Evolutionary conservation across 1,284 basidiomycete genomes (phyloP).

Genomic region (Trametes versicolor): DNA sequence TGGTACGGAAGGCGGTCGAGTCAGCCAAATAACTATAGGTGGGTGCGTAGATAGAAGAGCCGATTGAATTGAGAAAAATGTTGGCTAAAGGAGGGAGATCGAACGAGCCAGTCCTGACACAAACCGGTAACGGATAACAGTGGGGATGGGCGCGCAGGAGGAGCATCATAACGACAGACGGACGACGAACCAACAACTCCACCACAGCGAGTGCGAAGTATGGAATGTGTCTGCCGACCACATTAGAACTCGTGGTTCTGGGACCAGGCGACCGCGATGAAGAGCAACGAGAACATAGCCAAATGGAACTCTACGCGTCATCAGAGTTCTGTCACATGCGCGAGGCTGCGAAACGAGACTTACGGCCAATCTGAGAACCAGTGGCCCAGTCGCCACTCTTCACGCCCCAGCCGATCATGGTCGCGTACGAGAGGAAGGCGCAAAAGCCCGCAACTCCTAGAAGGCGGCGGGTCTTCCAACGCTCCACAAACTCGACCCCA

Average conservation of each 20-base stretch:
- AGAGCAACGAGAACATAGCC: neutral
- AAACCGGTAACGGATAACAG: too few species aligned
- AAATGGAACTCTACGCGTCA: neutral
- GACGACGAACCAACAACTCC: too few species aligned
- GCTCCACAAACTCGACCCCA: slow-evolving; percentile 37
- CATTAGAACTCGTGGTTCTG: slow-evolving; percentile 3
- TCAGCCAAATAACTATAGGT: too few species aligned
- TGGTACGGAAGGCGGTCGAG: too few species aligned
- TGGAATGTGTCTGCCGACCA: neutral
- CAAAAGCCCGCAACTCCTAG: slow-evolving; percentile 9
- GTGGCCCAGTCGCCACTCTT: slow-evolving; percentile 25
- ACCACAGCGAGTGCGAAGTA: too few species aligned
- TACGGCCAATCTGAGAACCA: slow-evolving; percentile 32
- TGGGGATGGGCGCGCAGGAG: too few species aligned
- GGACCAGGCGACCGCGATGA: slow-evolving; percentile 4
- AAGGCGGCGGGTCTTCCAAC: slow-evolving; percentile 29
- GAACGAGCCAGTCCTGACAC: too few species aligned
- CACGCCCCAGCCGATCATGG: slow-evolving; percentile 23
- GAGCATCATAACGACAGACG: too few species aligned
- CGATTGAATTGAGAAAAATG: too few species aligned
- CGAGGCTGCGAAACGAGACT: neutral
- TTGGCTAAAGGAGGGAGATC: too few species aligned
- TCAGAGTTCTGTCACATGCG: too few species aligned
- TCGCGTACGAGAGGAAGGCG: slow-evolving; percentile 16
- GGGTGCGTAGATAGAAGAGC: too few species aligned